These are phyloP conservation scores for Mycena metata DNA, from an alignment of 768 basidiomycete species.

Conservation along the genomic window DNA sequence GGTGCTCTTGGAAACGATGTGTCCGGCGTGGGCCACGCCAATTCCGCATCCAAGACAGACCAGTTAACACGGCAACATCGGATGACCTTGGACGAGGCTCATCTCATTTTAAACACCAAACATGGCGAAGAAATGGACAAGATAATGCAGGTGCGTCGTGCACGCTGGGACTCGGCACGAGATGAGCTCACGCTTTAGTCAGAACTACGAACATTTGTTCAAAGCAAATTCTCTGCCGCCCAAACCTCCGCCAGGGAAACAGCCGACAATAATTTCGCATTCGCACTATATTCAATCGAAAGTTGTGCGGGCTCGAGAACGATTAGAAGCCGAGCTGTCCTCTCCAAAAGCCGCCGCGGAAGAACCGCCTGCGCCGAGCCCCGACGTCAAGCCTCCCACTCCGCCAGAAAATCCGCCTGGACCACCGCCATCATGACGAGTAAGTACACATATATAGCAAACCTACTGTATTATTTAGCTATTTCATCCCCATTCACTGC, in stretches of 20 bases:
- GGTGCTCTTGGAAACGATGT: constrained; percentile 76
- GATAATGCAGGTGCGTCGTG: constrained; percentile 74
- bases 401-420: constrained; percentile 24
- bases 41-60: constrained; percentile 82
- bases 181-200: constrained; percentile 20
- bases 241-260: constrained; percentile 60
- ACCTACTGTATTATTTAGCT: constrained; percentile 31
- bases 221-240: constrained; percentile 81
- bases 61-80: constrained; percentile 86
- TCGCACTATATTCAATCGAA: constrained; percentile 98
- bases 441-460: constrained; percentile 1
- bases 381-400: constrained; percentile 25
- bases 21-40: constrained; percentile 81
- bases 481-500: constrained; percentile 24
- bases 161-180: neutral
- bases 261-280: constrained; percentile 60
- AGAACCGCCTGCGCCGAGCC: neutral
- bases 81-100: constrained; percentile 97
- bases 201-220: constrained; percentile 97
- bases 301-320: constrained; percentile 93
- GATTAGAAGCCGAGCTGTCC: constrained; percentile 91
- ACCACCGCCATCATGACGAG: constrained; percentile 11
- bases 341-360: constrained; percentile 6
- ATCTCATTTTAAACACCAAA: constrained; percentile 91
- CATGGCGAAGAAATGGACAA: constrained; percentile 76